Evolutionary conservation across 352 stramenopile genomes (phyloP), one percentile per base, ranked within the genome.

Genomic region (Peronospora farinosa): DNA sequence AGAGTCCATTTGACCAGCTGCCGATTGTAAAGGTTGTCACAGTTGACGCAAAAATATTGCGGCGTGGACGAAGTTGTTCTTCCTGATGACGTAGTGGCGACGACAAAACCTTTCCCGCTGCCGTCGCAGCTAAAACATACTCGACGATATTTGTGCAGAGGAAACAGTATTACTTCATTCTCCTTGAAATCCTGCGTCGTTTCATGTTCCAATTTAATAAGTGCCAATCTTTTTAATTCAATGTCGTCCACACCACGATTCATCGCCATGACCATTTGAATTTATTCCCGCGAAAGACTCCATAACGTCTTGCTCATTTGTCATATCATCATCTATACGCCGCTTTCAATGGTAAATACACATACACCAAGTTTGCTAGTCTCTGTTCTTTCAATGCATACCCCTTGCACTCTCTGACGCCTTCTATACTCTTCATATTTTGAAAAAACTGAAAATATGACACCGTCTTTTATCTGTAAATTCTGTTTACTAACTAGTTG

Each of bases 91-190:
- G 60, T 67, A 13, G 43, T 30, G 1, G 57, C 50, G 17, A 56
- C 41, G 12, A 27, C 46, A 7, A 7, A 54, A 30, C 38, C 42
- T 21, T 39, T 56, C 43, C 38, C 37, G 28, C 23, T 55, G 39
- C 1, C 67, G 51, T 11, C 67, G 59, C 33, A 82, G 76, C 62
- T 67, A 54, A 53, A 71, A 78, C 17, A 77, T 71, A 38, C 46
- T 50, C 16, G 42, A 37, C 7, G 40, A 23, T 21, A 48, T 15
- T 35, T 47, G 42, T 2, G 13, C 19, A 21, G 53, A 51, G 11
- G 58, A 52, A 10, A 42, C 41, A 11, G 13, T 4, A 25, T 40
- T 31, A 17, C 17, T 45, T 42, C 40, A 47, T 40, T 62, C 36
- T 32, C 47, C 7, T 10, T 53, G 37, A 57, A 58, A n/a, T 11